Evolutionary conservation across 768 basidiomycete species (phyloP), one percentile per base, ranked within the genome.

Genomic region (Leccinum uliginosum): DNA sequence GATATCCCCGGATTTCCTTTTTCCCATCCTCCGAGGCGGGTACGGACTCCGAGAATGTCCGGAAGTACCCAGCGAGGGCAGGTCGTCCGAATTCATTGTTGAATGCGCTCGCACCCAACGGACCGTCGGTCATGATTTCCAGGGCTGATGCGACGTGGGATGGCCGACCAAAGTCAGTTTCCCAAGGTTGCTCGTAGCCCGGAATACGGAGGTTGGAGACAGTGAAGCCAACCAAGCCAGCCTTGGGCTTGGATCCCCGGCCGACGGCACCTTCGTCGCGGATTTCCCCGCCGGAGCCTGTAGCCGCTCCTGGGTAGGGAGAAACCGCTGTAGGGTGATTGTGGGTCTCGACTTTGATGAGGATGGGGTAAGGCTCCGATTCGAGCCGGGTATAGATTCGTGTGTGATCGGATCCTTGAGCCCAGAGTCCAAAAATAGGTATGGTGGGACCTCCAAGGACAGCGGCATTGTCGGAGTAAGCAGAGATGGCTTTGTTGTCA

Each of bases 321-420:
- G 97, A 98, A 8, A 98, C 94, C 3, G 96, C 97, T 2, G 96
- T 98, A 3, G 97, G 97, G 67, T 98, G 97, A 69, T 99, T 99
- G 73, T 99, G 97, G 3, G 97, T 99, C 74, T 98, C 97, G 57
- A 98, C 97, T 74, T 99, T 99, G 76, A 94, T 85, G 23, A 98
- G 80, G 55, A 99, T 90, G 14, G 86, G 92, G 77, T 91, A 89
- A 11, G 85, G 77, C 69, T 95, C 93, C 24, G 77, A 62, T 23
- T 74, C 67, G 15, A 73, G 68, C 3, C 83, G 73, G 40, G 74
- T 66, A 70, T 98, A 98, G 2, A 82, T 61, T 51, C 73, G 73
- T 27, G 56, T 21, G 57, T 63, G 50, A 6, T 62, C 59, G 24
- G 67, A 51, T 14, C 46, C 51, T 62, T 64, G 17, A 59, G 65